Base-by-base conservation (phyloP, 768 basidiomycete species). In the Calocera cornea region DNA sequence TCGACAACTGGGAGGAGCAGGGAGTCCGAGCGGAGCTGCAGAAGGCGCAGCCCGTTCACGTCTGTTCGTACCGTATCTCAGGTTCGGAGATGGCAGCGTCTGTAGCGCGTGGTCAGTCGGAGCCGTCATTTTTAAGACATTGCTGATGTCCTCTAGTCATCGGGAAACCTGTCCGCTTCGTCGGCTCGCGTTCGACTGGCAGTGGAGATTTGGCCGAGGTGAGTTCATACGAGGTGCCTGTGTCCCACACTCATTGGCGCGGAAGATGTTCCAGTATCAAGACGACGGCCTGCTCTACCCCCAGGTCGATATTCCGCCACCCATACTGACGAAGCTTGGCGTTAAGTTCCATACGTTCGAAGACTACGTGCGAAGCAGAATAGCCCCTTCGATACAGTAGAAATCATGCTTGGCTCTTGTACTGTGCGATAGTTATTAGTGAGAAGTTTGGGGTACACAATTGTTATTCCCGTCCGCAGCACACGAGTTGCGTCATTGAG, bases 261-360 rank as follows among this genome's bases (percentile, higher is more conserved):
- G 2, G 54, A 12, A 60, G 54, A 60, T 60, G 54, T 31, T 60
- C 54, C 54, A 33, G 19, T 60, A 60, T 33, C 54, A 60, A 33
- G 54, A 60, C 31, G 54, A 60, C 24, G 54, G 54, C 5, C 54
- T 60, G 27, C 54, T 60, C 16, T 60, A 60, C 31, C 54, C 54
- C 5, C 14, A 60, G 2, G 54, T 10, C 14, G 31, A 12, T 5
- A 60, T 60, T 10, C 54, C 54, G 7, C 54, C 54, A 16, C 54
- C 54, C 22, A 27, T 60, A 5, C 27, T 60, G 31, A 33, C 31
- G 31, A 60, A 60, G 54, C 54, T 60, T 60, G 54, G 54, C 10
- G 54, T 95, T 50, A 87, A 88, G 72, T 75, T 83, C 2, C 77
- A 75, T 54, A 94, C 94, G 79, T 88, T 97, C 79, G 80, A 85